Percentiles rank a stretch among this genome's conserved stretches.
Evolutionary conservation across 495 filamentous ascomycete genomes (phyloP).

Genomic region (Podospora anserina): DNA sequence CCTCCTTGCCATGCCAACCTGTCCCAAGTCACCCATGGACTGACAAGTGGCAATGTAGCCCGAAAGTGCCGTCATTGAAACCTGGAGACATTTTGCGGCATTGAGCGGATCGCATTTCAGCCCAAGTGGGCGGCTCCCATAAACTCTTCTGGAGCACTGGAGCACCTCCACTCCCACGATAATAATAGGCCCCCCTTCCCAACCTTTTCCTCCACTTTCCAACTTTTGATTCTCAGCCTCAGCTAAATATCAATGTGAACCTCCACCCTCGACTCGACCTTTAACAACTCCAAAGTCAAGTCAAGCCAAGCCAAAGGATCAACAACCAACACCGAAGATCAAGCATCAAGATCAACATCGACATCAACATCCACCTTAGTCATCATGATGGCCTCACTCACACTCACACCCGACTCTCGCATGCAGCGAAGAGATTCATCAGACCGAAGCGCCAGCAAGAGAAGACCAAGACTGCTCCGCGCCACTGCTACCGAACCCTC

Average conservation of each 20-base stretch:
- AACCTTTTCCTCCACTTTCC: slow-evolving; percentile 11
- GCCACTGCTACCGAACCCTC: slow-evolving; percentile 52
- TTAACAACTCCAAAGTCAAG: background rate
- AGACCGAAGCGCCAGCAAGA: slow-evolving; percentile 31
- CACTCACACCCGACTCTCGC: slow-evolving; percentile 26
- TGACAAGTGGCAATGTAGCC: slow-evolving; percentile 43
- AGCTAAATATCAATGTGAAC: slow-evolving; percentile 10
- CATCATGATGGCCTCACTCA: slow-evolving; percentile 32
- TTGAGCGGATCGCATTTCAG: slow-evolving; percentile 35
- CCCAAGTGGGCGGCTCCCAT: slow-evolving; percentile 34
- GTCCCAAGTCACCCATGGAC: slow-evolving; percentile 33
- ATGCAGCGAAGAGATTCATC: slow-evolving; percentile 39
- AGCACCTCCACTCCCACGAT: slow-evolving; percentile 20
- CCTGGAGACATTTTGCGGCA: slow-evolving; percentile 25
- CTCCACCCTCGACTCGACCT: background rate
- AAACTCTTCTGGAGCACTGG: slow-evolving; percentile 3
- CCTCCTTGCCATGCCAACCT: slow-evolving; percentile 18
- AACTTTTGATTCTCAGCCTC: background rate
- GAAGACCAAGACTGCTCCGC: slow-evolving; percentile 50
- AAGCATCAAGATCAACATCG: background rate
- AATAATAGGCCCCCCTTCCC: slow-evolving; percentile 14
- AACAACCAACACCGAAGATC: slow-evolving; percentile 1
- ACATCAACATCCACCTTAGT: slow-evolving; percentile 11
- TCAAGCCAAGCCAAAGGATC: background rate
- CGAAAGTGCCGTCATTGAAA: slow-evolving; percentile 36